A percentile compares a stretch with the other conserved stretches of the same genome.
phyloP scores from a whole-genome alignment of 2,329 filamentous ascomycete genomes.

The Fusarium odoratissimum region DNA sequence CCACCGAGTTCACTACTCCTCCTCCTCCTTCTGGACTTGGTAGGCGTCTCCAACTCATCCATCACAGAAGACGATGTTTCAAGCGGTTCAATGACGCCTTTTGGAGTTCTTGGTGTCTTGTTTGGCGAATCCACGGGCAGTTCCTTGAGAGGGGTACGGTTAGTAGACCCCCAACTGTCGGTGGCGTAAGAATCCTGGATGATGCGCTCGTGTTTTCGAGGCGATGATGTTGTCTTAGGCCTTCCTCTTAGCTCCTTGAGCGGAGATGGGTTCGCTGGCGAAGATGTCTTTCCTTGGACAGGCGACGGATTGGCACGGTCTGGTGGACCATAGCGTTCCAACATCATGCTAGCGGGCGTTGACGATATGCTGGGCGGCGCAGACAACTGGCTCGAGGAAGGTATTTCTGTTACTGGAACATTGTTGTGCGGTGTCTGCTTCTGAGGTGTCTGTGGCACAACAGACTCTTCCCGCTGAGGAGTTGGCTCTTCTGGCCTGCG shows the following conservation, averaged over 20 bases:
- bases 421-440: conserved; percentile 54
- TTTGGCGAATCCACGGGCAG: conserved; percentile 26
- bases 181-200: conserved; percentile 61
- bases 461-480: conserved; percentile 47
- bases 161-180: conserved; percentile 47
- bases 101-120: conserved; percentile 24
- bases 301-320: conserved; percentile 50
- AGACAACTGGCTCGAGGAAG: conserved; percentile 54
- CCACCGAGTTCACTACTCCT: conserved; percentile 39
- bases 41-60: conserved; percentile 42
- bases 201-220: conserved; percentile 47
- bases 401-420: conserved; percentile 53
- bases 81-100: conserved; percentile 14
- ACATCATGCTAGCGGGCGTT: conserved; percentile 56
- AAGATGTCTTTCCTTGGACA: conserved; percentile 51
- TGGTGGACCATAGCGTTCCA: conserved; percentile 54
- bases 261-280: conserved; percentile 36
- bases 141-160: conserved; percentile 38
- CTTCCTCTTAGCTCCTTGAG: conserved; percentile 40
- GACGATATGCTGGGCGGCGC: conserved; percentile 54
- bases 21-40: conserved; percentile 34
- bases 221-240: conserved; percentile 32
- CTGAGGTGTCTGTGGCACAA: conserved; percentile 58
- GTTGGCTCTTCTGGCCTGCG: conserved; percentile 6
- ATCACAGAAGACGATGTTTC: conserved; percentile 40